Percentiles rank a stretch among this genome's conserved stretches.
These are phyloP conservation scores for Botrytis galanthina DNA, from an alignment of 2,329 filamentous ascomycete genomes.

Conservation along the genomic window DNA sequence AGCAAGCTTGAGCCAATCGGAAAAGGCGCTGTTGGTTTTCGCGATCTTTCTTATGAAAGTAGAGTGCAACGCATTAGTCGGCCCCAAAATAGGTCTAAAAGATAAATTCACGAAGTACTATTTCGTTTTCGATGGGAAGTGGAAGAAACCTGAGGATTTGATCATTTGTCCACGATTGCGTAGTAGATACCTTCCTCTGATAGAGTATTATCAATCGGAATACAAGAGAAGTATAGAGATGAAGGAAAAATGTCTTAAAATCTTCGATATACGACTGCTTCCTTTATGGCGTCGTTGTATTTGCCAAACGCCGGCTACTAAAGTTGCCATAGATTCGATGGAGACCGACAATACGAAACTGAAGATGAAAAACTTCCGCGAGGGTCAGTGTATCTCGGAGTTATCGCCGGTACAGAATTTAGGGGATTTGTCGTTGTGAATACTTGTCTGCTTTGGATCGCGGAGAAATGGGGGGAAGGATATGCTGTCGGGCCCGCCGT, in stretches of 20 bases:
- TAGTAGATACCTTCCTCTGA: not conserved
- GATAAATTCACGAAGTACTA: too few species aligned
- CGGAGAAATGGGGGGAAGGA: not conserved
- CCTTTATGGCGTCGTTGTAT: slow-evolving; percentile 4
- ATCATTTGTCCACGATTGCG: slow-evolving; percentile 3
- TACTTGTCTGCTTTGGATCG: not conserved
- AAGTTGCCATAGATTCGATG: not conserved
- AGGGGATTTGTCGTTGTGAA: not conserved
- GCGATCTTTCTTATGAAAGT: not conserved
- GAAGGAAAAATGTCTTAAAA: too few species aligned
- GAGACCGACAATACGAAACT: not conserved
- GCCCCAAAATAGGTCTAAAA: not conserved
- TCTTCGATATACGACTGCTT: not conserved
- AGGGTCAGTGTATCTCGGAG: not conserved
- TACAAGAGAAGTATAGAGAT: not conserved
- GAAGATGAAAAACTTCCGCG: not conserved
- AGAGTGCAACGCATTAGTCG: not conserved
- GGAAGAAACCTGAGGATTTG: not conserved
- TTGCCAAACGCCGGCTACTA: not conserved
- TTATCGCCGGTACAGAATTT: not conserved
- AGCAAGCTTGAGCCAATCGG: not conserved
- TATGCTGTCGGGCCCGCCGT: not conserved
- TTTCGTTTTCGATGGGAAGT: not conserved
- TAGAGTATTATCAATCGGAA: not conserved
- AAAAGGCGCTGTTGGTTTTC: not conserved